Conservation (phyloP, 73 alveolate genomes). For the Strombidium stylifer region DNA sequence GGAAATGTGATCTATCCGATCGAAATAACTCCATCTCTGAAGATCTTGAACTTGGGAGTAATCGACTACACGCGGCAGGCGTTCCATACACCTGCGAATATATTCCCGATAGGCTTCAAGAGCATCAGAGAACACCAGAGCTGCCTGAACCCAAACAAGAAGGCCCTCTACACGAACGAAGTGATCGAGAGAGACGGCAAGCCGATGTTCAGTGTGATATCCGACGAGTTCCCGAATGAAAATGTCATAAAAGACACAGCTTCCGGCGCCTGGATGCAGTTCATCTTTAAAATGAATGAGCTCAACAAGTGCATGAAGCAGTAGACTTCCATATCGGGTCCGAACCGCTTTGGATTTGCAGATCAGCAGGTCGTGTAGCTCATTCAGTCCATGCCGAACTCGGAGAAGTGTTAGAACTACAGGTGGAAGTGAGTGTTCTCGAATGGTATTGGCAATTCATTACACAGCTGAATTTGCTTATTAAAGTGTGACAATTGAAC, state of each 20-base stretch:
- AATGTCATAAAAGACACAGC: slow-evolving; percentile 87
- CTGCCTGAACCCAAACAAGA: slow-evolving; percentile 74
- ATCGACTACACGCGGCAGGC: slow-evolving; percentile 73
- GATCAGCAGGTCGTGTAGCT: slow-evolving; percentile 80
- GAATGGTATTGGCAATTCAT: no score
- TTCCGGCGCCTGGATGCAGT: slow-evolving; percentile 90
- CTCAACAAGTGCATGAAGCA: slow-evolving; percentile 76
- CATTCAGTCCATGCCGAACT: slow-evolving; percentile 72
- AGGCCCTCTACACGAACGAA: slow-evolving; percentile 89
- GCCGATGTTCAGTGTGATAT: slow-evolving; percentile 87
- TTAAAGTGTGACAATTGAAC: no score
- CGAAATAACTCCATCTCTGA: slow-evolving; percentile 72
- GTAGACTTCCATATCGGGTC: slow-evolving; percentile 88
- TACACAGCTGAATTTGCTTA: no score
- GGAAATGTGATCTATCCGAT: slow-evolving; percentile 91
- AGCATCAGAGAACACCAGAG: slow-evolving; percentile 84
- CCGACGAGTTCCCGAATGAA: slow-evolving; percentile 77
- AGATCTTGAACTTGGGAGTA: slow-evolving; percentile 80
- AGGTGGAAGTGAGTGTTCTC: slow-evolving; percentile 10
- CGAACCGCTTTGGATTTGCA: slow-evolving; percentile 91
- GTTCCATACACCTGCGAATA: slow-evolving; percentile 86
- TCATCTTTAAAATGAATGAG: slow-evolving; percentile 77
- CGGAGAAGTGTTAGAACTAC: slow-evolving; percentile 77
- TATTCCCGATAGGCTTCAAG: slow-evolving; percentile 95
- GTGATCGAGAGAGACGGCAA: slow-evolving; percentile 90